phyloP scores from a whole-genome alignment of 169 alveolate genomes.

The Plasmodium gonderi region DNA sequence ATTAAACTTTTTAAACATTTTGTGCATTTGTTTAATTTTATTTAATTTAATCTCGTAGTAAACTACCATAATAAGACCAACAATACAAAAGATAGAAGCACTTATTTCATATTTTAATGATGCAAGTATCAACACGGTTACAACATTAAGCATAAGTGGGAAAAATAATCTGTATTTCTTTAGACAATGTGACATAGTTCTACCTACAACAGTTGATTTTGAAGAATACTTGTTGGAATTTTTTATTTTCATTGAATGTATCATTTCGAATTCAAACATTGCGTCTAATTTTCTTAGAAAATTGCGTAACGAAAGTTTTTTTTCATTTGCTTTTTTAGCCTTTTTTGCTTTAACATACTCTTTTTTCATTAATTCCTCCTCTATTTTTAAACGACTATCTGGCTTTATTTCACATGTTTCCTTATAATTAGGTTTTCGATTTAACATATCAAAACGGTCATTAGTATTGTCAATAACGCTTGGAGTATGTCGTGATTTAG shows the following conservation, averaged over 20 bases:
- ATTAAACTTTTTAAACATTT: neutral
- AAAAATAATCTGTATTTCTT: neutral
- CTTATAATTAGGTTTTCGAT: neutral
- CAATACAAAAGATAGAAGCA: neutral
- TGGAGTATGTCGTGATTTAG: neutral
- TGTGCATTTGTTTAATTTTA: neutral
- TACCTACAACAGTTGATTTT: neutral
- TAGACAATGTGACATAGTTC: neutral
- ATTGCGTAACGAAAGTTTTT: neutral
- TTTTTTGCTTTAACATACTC: neutral
- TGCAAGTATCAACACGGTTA: neutral
- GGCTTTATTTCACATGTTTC: neutral
- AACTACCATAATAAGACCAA: neutral
- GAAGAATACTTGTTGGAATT: neutral
- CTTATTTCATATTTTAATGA: neutral
- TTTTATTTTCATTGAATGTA: neutral
- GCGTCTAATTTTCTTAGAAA: neutral
- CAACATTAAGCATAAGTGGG: neutral
- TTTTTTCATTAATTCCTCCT: neutral
- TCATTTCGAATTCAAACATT: neutral
- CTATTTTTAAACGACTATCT: neutral
- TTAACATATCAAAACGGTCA: neutral
- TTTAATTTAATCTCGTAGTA: slow-evolving; percentile 2
- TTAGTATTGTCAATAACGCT: neutral
- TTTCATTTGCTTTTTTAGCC: neutral